Base-by-base conservation (phyloP, 805 yeast species). In the Geotrichum ghanense region DNA sequence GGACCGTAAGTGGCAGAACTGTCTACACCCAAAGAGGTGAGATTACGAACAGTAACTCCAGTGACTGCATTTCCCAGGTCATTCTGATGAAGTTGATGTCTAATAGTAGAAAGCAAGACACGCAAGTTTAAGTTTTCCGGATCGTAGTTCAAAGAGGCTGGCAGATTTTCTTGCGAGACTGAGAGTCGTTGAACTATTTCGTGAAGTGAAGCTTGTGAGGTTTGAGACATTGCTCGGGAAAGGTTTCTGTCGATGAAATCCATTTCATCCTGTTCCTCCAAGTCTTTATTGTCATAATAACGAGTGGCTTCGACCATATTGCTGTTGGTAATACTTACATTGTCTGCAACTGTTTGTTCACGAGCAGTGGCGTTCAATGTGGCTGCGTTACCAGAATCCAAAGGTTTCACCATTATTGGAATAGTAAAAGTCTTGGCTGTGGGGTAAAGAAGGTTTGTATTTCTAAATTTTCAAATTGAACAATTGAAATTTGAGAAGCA, bases 1-100 rank as follows among this genome's bases (percentile, higher is more conserved):
- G 66, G 64, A 17, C 67, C 64, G 48, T 68, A 60, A 0, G 77
- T 60, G 45, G 74, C 69, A 7, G 73, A 59, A 43, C 70, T 68
- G 53, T 76, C 78, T 37, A 68, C 62, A 44, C 81, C 82, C 44
- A 54, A 58, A n/a, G 64, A 66, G n/a, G 67, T 57, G 37, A 72
- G 57, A 51, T 70, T 62, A 48, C 63, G 55, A 51, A 72, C 67
- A 42, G 53, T 35, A 14, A 62, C 57, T 37, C 66, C 74, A 43
- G 68, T 49, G 22, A 60, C 54, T 42, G 69, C 58, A 34, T 56
- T 49, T 20, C 60, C 55, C 47, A 65, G 60, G 31, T 70, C 71
- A 46, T 63, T 64, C 22, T 56, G 54, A 42, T 48, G 46, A 42
- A 53, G 45, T 43, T 49, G 49, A 14, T 45, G 41, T 21, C 43